phyloP scores from a whole-genome alignment of 1,139 yeast species.

The Sugiyamaella pinicola region DNA sequence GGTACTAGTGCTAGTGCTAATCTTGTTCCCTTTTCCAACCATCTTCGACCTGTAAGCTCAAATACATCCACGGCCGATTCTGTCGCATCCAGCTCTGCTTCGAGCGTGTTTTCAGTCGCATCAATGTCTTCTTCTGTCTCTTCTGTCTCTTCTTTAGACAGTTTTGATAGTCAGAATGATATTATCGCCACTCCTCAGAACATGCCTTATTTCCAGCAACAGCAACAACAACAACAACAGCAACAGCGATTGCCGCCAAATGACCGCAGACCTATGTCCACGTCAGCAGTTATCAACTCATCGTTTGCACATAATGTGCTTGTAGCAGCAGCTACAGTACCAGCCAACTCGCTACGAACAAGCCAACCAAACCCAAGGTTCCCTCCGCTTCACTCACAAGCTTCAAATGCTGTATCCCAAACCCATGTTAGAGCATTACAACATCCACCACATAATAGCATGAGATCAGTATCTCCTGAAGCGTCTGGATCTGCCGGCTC shows the following conservation, averaged over 20 bases:
- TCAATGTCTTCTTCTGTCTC: conserved; percentile 28
- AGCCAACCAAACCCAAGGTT: conserved; percentile 20
- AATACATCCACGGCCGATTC: conserved; percentile 21
- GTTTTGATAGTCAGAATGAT: conserved; percentile 12
- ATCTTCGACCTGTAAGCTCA: conserved; percentile 21
- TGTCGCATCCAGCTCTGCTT: conserved; percentile 22
- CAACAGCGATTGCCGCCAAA: background rate
- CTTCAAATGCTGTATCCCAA: conserved; percentile 32
- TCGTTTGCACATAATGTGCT: conserved; percentile 31
- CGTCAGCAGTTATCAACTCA: conserved; percentile 26
- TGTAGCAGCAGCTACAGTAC: conserved; percentile 26
- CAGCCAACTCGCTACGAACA: conserved; percentile 21
- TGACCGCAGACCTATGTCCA: conserved; percentile 21
- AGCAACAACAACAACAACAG: conserved; percentile 15
- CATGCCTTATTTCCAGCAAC: conserved; percentile 11
- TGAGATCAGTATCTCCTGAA: conserved; percentile 27
- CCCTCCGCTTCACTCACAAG: conserved; percentile 33
- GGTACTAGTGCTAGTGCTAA: no score
- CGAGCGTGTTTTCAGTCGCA: conserved; percentile 23
- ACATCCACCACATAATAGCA: conserved; percentile 11
- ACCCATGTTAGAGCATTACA: conserved; percentile 23
- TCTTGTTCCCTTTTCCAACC: conserved; percentile 17
- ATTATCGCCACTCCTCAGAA: conserved; percentile 1
- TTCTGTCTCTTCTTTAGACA: conserved; percentile 21
- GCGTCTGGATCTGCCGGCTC: background rate